phyloP scores from a whole-genome alignment of 2,329 filamentous ascomycete genomes.

The Trichoderma pleuroti region DNA sequence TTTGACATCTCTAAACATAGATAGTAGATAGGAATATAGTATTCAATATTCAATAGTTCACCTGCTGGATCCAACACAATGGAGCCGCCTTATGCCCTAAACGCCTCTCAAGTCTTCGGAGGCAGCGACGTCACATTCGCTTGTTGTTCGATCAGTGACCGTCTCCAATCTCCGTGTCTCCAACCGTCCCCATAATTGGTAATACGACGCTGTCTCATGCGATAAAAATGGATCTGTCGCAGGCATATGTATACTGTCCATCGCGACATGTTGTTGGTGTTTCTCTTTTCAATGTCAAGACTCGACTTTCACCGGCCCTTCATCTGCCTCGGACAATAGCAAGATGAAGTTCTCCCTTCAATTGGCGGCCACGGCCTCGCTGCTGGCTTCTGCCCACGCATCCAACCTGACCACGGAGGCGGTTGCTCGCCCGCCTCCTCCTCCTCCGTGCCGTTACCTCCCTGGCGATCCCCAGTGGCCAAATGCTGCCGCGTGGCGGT shows the following conservation, averaged over 20 bases:
- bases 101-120: background rate
- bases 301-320: background rate
- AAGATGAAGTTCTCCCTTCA: background rate
- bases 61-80: background rate
- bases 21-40: background rate
- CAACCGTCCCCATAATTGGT: background rate
- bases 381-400: background rate
- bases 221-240: background rate
- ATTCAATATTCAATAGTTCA: background rate
- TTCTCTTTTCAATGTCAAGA: background rate
- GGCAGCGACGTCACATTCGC: background rate
- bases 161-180: conserved; percentile 5
- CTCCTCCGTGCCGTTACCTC: background rate
- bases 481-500: background rate
- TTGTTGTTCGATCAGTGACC: background rate
- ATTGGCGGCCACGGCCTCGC: background rate
- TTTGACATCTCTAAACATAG: background rate
- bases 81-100: background rate
- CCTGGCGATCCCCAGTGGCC: background rate
- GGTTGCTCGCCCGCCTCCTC: background rate
- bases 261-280: background rate
- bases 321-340: background rate
- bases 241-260: conserved; percentile 1
- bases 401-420: background rate
- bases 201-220: background rate